Evolutionary conservation across 2,329 filamentous ascomycete species (phyloP), one percentile per base, ranked within the genome.

Genomic region (Fusarium sp.): DNA sequence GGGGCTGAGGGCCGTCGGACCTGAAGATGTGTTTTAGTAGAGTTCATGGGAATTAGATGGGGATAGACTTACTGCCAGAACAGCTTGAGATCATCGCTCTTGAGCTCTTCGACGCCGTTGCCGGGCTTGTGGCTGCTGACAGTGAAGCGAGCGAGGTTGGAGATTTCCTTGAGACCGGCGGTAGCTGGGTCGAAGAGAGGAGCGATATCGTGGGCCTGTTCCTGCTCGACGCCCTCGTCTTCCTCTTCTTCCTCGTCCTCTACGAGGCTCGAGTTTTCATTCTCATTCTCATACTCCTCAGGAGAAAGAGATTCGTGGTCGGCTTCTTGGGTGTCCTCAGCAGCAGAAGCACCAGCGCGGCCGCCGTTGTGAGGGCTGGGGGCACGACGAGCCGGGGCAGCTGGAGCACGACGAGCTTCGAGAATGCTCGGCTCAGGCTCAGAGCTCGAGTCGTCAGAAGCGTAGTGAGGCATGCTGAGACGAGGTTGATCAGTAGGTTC

Each of bases 1-100:
- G 91, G 5, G 91, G 91, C 73, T 95, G 91, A 1, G 91, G 91
- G 2, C 91, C 92, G 72, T 95, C 92, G 3, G 91, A 94, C 75
- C 87, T 90, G 51, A 11, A 42, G 29, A 40, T 11, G 13, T 43
- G 9, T 41, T 10, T 42, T 8, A 34, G 32, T 25, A 7, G 9
- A 24, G 10, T 19, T 7, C 24, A 34, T 15, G 10, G 19, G 13
- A 3, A 22, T 22, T 6, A 13, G 9, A 19, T 4, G 10, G 13
- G 26, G 6, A n/a, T 43, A 24, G 12, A 78, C 86, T 69, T 78
- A 89, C 88, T 95, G 91, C 91, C 91, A 95, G 76, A 90, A 95
- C 47, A 87, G 83, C 58, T 84, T 83, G 7, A 90, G 84, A 57
- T 91, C 89, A 13, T 93, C 90, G 61, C 86, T 88, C 29, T 91